Base-by-base conservation (phyloP, 257 asterid species). In the Sherardia arvensis region DNA sequence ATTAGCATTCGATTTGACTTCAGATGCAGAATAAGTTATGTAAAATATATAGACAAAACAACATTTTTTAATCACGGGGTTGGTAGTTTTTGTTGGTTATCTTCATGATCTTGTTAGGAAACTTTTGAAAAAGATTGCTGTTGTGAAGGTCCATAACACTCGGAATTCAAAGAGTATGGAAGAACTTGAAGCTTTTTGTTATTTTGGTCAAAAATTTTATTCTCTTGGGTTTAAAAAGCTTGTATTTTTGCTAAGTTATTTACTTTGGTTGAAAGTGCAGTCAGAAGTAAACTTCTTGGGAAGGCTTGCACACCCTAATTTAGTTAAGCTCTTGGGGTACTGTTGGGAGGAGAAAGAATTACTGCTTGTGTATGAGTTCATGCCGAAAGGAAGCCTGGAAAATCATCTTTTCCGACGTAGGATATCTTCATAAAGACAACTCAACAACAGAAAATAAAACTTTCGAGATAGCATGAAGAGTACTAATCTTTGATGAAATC, bases 401-500 rank as follows among this genome's bases (percentile, higher is more conserved):
- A 77, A 77, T 77, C 83, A 80, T 73, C 83, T 80, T 20, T 80
- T 77, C 69, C 64, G 79, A 72, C 71, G 85, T 80, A 80, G 77
- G 83, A 59, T 32, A 59, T 68, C 10, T 40, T 36, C 30, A 38
- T 21, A 55, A 70, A 8, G 59, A 34, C 55, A 56, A 56, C 48
- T 54, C 47, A 55, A 26, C 18, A 21, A 8, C 14, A 8, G 65
- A 21, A 32, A 15, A 34, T 5, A 8, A 27, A 60, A 32, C n/a
- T 12, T 32, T 8, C 43, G 18, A 3, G 36, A 26, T 58, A 22
- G 36, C 47, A 34, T 62, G 28, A 21, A 53, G 5, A 64, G 32
- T 4, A 21, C 21, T 73, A 14, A 79, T 33, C 18, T 36, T 4
- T 12, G 23, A 0, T 2, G 10, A 55, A 45, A 59, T 59, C 47